Base-by-base conservation (phyloP, 2,329 filamentous ascomycete genomes). In the Orbilia ellipsospora region DNA sequence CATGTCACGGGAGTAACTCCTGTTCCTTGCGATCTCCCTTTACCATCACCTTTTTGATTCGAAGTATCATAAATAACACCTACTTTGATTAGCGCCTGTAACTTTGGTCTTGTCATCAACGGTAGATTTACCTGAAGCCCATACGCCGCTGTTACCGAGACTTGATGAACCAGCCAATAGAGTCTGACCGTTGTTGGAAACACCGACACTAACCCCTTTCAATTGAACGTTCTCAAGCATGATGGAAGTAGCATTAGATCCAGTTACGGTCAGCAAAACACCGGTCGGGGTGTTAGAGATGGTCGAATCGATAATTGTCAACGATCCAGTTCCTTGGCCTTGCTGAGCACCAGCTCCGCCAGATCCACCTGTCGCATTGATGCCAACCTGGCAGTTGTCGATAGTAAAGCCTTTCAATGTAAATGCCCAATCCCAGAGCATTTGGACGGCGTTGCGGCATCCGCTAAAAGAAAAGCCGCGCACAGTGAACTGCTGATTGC, bases 381-480 rank as follows among this genome's bases (percentile, higher is more conserved):
- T 64, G 0, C 67, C 67, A 2, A 72, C 36, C 8, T 60, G 44
- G 44, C 59, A 64, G 16, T 59, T 64, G 10, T 64, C 45, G 23
- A 72, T 72, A 15, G 45, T 7, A 26, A 72, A 64, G 0, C 51
- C 59, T 28, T 72, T 72, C 42, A 54, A 28, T 13, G 56, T 96
- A 90, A 78, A 96, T 85, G 68, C 91, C 93, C 67, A 48, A 93
- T 83, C 15, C 85, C 83, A 81, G 89, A 92, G 81, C 90, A 88
- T 82, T 92, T 89, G 93, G 77, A 96, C 88, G 76, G 91, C 93
- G 1, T 92, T 95, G 80, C 92, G 87, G 84, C 91, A 94, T 82
- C 87, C 86, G 81, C 90, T 92, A 86, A 96, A 96, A 36, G 87
- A 90, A 81, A 95, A 80, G 82, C 95, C 94, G 78, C 92, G 90